phyloP scores from a whole-genome alignment of 495 filamentous ascomycete genomes.

The Neurospora sp. region DNA sequence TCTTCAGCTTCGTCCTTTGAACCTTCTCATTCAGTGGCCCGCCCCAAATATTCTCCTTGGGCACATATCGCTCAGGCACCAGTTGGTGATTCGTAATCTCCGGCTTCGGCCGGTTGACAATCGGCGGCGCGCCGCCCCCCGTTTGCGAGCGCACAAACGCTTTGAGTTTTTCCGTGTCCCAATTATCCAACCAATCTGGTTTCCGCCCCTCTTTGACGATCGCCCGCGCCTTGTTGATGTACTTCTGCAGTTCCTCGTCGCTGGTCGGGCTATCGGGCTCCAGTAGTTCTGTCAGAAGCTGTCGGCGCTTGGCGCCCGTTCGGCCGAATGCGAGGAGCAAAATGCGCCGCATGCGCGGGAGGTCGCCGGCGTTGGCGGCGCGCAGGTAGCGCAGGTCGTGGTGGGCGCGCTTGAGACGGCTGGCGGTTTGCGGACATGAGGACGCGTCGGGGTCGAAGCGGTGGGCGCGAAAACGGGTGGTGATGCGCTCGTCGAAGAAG shows the following conservation, averaged over 20 bases:
- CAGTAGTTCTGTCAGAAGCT: slow-evolving; percentile 46
- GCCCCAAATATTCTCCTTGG: slow-evolving; percentile 54
- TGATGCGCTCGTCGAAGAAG: slow-evolving; percentile 48
- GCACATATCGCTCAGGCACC: slow-evolving; percentile 40
- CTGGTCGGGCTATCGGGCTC: slow-evolving; percentile 25
- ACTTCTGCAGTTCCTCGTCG: slow-evolving; percentile 23
- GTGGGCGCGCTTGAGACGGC: slow-evolving; percentile 19
- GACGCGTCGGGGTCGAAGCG: background rate
- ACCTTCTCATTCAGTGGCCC: slow-evolving; percentile 44
- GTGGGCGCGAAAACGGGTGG: slow-evolving; percentile 43
- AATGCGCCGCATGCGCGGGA: slow-evolving; percentile 50
- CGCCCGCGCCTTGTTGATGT: background rate
- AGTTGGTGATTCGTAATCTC: slow-evolving; percentile 31
- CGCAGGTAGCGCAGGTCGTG: slow-evolving; percentile 29
- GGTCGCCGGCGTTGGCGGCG: slow-evolving; percentile 47
- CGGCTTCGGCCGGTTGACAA: slow-evolving; percentile 14
- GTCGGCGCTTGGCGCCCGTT: slow-evolving; percentile 53
- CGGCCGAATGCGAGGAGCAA: slow-evolving; percentile 66
- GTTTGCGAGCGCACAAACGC: slow-evolving; percentile 19
- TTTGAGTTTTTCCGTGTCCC: slow-evolving; percentile 26
- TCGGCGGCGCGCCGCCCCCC: background rate
- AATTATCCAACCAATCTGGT: slow-evolving; percentile 34
- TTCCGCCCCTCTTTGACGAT: slow-evolving; percentile 1
- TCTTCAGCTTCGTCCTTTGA: slow-evolving; percentile 45
- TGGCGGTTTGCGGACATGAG: background rate